phyloP scores from a whole-genome alignment of 2,329 filamentous ascomycete species.

The Diaporthe vaccinii region DNA sequence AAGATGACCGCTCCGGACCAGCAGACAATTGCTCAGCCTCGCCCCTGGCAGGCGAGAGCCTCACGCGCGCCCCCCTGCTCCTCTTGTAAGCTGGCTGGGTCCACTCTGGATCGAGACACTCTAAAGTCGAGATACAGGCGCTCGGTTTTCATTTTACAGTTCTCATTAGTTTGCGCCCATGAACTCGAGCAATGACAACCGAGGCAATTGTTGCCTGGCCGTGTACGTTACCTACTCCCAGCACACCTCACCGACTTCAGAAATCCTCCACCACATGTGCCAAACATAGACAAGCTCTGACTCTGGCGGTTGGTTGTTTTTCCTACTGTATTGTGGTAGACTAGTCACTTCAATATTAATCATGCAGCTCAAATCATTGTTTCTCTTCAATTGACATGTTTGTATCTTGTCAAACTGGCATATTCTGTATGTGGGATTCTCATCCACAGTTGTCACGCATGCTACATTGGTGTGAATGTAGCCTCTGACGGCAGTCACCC shows the following conservation, averaged over 20 bases:
- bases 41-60: conserved; percentile 15
- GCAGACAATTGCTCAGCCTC: conserved; percentile 36
- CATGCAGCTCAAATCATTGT: background rate
- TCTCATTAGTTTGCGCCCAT: background rate
- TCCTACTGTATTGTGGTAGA: conserved; percentile 2
- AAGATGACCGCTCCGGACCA: conserved; percentile 42
- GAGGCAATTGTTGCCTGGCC: conserved; percentile 36
- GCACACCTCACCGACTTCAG: conserved; percentile 32
- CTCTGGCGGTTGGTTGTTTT: background rate
- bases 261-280: background rate
- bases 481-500: conserved; percentile 71
- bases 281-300: background rate
- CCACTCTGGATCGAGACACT: background rate
- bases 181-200: background rate
- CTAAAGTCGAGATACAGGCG: background rate
- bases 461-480: conserved; percentile 13
- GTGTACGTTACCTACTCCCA: conserved; percentile 39
- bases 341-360: conserved; percentile 16
- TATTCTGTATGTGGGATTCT: background rate
- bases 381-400: conserved; percentile 25
- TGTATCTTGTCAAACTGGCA: background rate
- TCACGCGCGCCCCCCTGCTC: background rate
- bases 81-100: background rate
- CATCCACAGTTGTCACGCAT: background rate
- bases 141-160: background rate